A percentile compares a stretch with the other conserved stretches of the same genome.
Conservation (phyloP, 2,329 filamentous ascomycete species). For the Penicillium expansum region DNA sequence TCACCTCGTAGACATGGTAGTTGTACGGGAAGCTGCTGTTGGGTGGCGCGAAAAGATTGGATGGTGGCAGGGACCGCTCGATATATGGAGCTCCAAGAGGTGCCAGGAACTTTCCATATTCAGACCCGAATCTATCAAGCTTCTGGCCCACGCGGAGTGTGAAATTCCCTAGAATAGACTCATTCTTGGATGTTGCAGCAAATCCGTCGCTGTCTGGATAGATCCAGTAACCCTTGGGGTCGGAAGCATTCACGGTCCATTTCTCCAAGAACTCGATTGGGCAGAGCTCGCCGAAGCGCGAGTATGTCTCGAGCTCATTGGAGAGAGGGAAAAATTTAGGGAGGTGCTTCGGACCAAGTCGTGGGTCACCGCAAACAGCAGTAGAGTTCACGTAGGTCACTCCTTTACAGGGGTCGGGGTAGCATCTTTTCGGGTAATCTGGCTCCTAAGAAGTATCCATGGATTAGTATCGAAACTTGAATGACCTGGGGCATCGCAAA, state of each 20-base stretch:
- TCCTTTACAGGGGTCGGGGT: slow-evolving; percentile 10
- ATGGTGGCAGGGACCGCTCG: slow-evolving; percentile 49
- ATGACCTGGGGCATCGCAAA: neutral
- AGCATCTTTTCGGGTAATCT: slow-evolving; percentile 11
- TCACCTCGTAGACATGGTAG: slow-evolving; percentile 51
- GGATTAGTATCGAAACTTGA: neutral
- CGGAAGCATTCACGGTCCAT: slow-evolving; percentile 16
- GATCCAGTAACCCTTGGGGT: slow-evolving; percentile 13
- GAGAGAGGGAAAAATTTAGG: slow-evolving; percentile 18
- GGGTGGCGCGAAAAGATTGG: slow-evolving; percentile 42
- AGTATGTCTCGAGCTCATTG: slow-evolving; percentile 19
- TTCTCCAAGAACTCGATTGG: slow-evolving; percentile 19
- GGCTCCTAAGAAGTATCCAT: neutral
- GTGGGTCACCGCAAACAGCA: slow-evolving; percentile 20
- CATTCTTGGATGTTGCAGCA: slow-evolving; percentile 32
- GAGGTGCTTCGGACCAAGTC: slow-evolving; percentile 18
- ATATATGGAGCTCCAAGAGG: slow-evolving; percentile 49
- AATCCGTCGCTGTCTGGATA: slow-evolving; percentile 49
- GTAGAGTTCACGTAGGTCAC: slow-evolving; percentile 10
- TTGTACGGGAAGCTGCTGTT: slow-evolving; percentile 45
- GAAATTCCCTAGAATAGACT: slow-evolving; percentile 44
- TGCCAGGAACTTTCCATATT: slow-evolving; percentile 45
- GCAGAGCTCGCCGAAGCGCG: slow-evolving; percentile 21
- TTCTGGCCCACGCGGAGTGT: slow-evolving; percentile 43
- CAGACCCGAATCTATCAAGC: slow-evolving; percentile 51